Evolutionary conservation across 2,329 filamentous ascomycete species (phyloP), one percentile per base, ranked within the genome.

Genomic region (Trichophyton verrucosum): DNA sequence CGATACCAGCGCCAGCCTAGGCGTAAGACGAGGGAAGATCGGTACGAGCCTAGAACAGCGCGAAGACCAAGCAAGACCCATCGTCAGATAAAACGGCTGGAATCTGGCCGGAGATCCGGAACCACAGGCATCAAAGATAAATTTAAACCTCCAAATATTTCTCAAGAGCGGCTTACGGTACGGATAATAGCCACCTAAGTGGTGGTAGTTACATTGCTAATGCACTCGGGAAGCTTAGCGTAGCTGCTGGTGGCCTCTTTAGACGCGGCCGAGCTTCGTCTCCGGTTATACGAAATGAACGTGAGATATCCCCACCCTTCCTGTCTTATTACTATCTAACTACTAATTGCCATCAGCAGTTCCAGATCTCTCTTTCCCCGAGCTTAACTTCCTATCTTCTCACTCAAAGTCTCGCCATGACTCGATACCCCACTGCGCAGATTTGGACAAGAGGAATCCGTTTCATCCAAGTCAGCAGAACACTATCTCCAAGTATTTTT

Each of bases 141-240:
- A 20, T 87, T 86, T 63, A 73, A 73, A 11, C 84, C 84, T 0
- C 70, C 77, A 2, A 79, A 79, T 58, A 77, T 87, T 47, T 70
- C 77, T 9, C 75, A 76, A 57, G 72, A 76, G n/a, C 77, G 80
- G 8, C 71, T 84, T 59, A 83, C 81, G 15, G 82, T 83, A 68
- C 66, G 76, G 20, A 6, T 47, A 17, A 40, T 22, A 20, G 56
- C 40, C 30, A 57, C 1, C 3, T 44, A 44, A 8, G 15, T 20
- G 40, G 36, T 58, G 30, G 59, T 15, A 62, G 38, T 22, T 15
- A 53, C 38, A 60, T 13, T 63, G 64, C 44, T 59, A 47, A 60
- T 44, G n/a, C 58, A 55, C 40, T 24, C 8, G 22, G n/a, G 40
- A 61, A 78, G 76, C 67, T 77, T 3, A 72, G 69, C 20, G 71